Conservation (phyloP, 371 early-diverging fungal species). For the Parasitella parasitica region DNA sequence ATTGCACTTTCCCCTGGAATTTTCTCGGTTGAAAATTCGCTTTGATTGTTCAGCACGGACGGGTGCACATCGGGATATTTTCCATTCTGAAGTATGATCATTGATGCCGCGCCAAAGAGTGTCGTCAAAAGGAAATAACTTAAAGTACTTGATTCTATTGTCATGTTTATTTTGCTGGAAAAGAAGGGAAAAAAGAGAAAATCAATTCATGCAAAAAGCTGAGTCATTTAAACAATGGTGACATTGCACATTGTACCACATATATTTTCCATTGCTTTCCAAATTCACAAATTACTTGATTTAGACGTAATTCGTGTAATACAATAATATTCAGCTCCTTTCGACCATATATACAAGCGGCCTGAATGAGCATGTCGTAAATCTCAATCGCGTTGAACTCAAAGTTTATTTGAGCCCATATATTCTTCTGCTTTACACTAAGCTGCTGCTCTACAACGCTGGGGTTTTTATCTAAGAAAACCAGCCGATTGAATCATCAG, state of each 20-base stretch:
- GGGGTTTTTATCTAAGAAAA: too few relatives aligned
- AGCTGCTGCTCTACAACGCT: too few relatives aligned
- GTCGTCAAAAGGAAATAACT: conserved; percentile 18
- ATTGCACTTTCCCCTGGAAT: conserved; percentile 60
- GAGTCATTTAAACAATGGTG: background rate
- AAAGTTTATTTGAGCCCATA: too few relatives aligned
- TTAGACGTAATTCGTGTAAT: too few relatives aligned
- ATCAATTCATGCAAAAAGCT: background rate
- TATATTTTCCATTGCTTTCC: too few relatives aligned
- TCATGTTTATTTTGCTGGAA: background rate
- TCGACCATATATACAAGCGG: too few relatives aligned
- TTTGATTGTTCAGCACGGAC: conserved; percentile 59
- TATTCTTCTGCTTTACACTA: too few relatives aligned
- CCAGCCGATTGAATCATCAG: too few relatives aligned
- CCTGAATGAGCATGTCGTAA: too few relatives aligned
- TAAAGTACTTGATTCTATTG: conserved; percentile 13
- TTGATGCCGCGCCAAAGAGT: conserved; percentile 16
- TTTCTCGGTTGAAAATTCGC: conserved; percentile 40
- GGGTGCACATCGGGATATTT: conserved; percentile 71
- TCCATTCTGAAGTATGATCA: conserved; percentile 31
- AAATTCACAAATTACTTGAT: too few relatives aligned
- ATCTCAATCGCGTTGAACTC: too few relatives aligned
- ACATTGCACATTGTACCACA: background rate
- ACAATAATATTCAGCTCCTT: too few relatives aligned
- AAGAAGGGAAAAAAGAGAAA: background rate